Base-by-base conservation (phyloP, 768 basidiomycete species). In the Lactarius hengduanensis region DNA sequence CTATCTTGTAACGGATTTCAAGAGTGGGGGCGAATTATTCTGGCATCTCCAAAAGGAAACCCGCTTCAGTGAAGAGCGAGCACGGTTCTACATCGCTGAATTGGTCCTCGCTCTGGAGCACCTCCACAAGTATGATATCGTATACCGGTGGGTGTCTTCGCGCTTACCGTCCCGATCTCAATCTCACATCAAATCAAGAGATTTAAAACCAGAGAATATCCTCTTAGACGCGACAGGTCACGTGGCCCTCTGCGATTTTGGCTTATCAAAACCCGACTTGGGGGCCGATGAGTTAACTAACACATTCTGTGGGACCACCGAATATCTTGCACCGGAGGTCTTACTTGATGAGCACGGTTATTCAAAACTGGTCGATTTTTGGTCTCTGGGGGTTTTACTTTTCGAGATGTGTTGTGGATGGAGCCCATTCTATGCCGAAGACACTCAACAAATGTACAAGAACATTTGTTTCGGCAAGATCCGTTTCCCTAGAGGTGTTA, bases 331-430 rank as follows among this genome's bases (percentile, higher is more conserved):
- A 0, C 97, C 97, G 0, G 97, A 99, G 74, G 96, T 99, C n/a
- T 83, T 99, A 11, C 84, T 99, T 53, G 96, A 98, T 76, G 97
- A 98, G 74, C 94, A 96, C 70, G 97, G 97, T 15, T 98, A 99
- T 77, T 94, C 92, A 56, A 98, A 98, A 78, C 88, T 97, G 58
- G 97, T 99, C 71, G 97, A 99, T 76, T 99, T 98, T 76, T 99
- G 97, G 96, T 92, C 90, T 57, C 79, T 98, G 22, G 96, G 96
- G 40, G 97, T 98, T 1, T 81, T 99, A 38, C 81, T 99, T 28
- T 99, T 98, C 75, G 97, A 99, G 79, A 99, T 99, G 97, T 98
- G 97, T 73, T 99, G 97, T 71, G 97, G 97, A 7, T 98, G 97
- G 97, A 94, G 92, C 74, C 97, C 97, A 50, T 99, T 98, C 79